Evolutionary conservation across 2,329 filamentous ascomycete genomes (phyloP), one percentile per base, ranked within the genome.

Genomic region (Trichoderma atrobrunneum): DNA sequence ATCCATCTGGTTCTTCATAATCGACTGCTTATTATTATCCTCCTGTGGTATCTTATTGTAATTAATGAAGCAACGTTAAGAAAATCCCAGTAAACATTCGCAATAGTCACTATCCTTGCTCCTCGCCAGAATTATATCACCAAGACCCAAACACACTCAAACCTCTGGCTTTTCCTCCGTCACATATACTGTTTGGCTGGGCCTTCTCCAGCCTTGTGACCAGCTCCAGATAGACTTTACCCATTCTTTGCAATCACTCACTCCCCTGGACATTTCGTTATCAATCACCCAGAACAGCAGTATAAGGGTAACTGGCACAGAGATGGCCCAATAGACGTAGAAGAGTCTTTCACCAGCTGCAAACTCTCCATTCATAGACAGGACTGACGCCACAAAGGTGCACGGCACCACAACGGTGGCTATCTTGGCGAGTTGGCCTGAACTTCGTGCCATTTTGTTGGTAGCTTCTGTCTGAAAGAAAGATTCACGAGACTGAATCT

Each of bases 1-100:
- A 2, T 7, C 16, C 0, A 18, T 4, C 7, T 8, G 7, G 0
- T 3, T 18, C 36, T 8, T 3, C 36, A 1, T 18, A 39, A 8
- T 1, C 0, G 0, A 18, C 7, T 39, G 0, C 7, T 39, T 18
- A 39, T 39, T 39, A 3, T n/a, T 2, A 43, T 39, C 7, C 2
- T 39, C 7, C 36, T 39, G 7, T 39, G 16, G 7, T 43, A 43
- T 43, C 39, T 5, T n/a, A 0, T 1, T 10, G 18, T 43, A n/a
- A 43, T 10, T 10, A 43, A 43, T n/a, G 7, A n/a, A 2, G 1
- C 2, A 3, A n/a, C 7, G 3, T 2, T 3, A 21, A 51, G 12
- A 10, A 51, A 5, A 11, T 21, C n/a, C 2, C n/a, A 21, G 43
- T 51, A 51, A 51, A 11, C 10, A 51, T 51, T 12, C 43, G 0